These are phyloP conservation scores for Coniochaeta prunicola DNA, from an alignment of 2,329 filamentous ascomycete genomes.

Conservation along the genomic window DNA sequence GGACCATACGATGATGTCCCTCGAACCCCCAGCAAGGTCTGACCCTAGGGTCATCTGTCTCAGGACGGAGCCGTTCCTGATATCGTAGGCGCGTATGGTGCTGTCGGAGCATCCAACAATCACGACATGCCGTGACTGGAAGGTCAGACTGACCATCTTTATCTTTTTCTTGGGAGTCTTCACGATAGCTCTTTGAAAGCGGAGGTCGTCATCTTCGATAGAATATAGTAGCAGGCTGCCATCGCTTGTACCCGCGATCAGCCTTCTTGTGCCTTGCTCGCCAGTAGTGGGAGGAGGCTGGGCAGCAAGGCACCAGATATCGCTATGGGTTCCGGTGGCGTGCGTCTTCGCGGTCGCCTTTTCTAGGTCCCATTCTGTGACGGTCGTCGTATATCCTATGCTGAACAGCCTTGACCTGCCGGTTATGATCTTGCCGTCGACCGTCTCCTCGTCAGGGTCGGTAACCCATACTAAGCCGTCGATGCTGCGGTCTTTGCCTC, in stretches of 20 bases:
- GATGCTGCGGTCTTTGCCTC: constrained; percentile 77
- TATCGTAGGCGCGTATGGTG: constrained; percentile 86
- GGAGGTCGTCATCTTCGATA: constrained; percentile 75
- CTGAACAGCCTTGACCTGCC: constrained; percentile 87
- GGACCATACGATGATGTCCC: constrained; percentile 87
- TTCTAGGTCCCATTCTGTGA: constrained; percentile 92
- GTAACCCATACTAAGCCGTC: constrained; percentile 90
- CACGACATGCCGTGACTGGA: constrained; percentile 75
- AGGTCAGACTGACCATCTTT: constrained; percentile 84
- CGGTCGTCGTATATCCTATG: constrained; percentile 84
- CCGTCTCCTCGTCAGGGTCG: constrained; percentile 66
- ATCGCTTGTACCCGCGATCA: constrained; percentile 84
- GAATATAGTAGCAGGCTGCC: constrained; percentile 83
- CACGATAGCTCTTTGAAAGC: constrained; percentile 69
- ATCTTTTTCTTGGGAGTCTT: constrained; percentile 76
- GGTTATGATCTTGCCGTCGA: constrained; percentile 51
- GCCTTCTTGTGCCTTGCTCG: constrained; percentile 37
- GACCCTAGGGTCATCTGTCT: constrained; percentile 81
- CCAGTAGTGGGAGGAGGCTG: constrained; percentile 54
- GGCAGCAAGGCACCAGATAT: constrained; percentile 92
- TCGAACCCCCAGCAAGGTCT: constrained; percentile 67
- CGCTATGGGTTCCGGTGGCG: constrained; percentile 86
- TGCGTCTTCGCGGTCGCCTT: constrained; percentile 71
- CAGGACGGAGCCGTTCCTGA: constrained; percentile 66
- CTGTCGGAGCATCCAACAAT: constrained; percentile 95